Conservation (phyloP, 176 grass and related monocot genomes). For the Alloteropsis semialata region DNA sequence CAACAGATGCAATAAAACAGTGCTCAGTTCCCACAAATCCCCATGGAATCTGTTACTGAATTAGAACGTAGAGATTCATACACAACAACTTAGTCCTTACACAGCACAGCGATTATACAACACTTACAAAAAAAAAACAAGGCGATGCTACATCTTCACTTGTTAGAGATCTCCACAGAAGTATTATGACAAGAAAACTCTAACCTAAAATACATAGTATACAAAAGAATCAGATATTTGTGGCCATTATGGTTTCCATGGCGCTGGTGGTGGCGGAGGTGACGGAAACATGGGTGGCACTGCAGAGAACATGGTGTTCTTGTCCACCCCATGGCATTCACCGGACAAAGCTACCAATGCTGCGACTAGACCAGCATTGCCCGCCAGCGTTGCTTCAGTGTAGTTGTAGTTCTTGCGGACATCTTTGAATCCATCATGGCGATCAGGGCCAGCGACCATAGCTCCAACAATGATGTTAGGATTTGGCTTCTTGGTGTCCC, state of each 20-base stretch:
- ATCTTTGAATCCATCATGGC: conserved; percentile 78
- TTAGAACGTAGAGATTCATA: background rate
- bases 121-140: background rate
- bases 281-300: conserved; percentile 92
- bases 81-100: conserved; percentile 1
- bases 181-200: conserved; percentile 2
- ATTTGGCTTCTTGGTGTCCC: conserved; percentile 81
- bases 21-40: background rate
- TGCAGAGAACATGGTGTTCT: conserved; percentile 89
- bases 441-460: conserved; percentile 85
- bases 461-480: conserved; percentile 71
- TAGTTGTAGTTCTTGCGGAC: conserved; percentile 75
- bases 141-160: background rate
- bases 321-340: conserved; percentile 68
- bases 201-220: conserved; percentile 9
- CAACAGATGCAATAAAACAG: background rate
- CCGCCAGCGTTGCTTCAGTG: conserved; percentile 79
- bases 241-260: conserved; percentile 76
- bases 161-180: conserved; percentile 42
- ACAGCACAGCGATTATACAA: conserved; percentile 5
- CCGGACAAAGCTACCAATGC: conserved; percentile 74
- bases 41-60: background rate
- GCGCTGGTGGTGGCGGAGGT: conserved; percentile 71
- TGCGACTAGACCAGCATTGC: conserved; percentile 90
- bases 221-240: background rate